These are phyloP conservation scores for Stygiomarasmius scandens DNA, from an alignment of 1,284 basidiomycete genomes.

Conservation along the genomic window DNA sequence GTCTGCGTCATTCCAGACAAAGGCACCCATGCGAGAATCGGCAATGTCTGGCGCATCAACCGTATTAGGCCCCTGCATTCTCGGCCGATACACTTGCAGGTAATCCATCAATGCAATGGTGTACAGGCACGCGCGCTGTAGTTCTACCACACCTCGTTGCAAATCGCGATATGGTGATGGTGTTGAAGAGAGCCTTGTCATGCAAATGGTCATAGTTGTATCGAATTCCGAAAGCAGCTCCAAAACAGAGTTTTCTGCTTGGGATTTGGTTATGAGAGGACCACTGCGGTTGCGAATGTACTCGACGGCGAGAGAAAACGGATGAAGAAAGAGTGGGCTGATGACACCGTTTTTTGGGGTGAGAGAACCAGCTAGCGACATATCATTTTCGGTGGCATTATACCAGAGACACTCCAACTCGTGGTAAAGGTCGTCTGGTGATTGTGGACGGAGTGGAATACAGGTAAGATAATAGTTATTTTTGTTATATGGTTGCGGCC, in stretches of 20 bases:
- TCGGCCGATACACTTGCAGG: background rate
- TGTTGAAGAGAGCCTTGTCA: background rate
- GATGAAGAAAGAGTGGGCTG: background rate
- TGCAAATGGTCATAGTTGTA: background rate
- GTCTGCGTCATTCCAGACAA: constrained; percentile 4
- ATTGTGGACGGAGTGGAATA: background rate
- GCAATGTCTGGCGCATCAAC: background rate
- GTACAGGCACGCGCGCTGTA: background rate
- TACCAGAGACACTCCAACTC: background rate
- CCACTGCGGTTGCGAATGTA: background rate
- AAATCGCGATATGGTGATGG: background rate
- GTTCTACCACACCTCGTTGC: constrained; percentile 1
- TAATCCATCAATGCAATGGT: constrained; percentile 1
- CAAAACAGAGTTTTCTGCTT: background rate
- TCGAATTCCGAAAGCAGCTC: background rate
- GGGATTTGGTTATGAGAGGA: background rate
- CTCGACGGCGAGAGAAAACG: background rate
- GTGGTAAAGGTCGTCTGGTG: background rate
- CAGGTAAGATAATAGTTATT: background rate
- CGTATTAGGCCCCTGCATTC: background rate
- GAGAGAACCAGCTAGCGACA: background rate
- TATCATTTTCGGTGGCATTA: background rate
- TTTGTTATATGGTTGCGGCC: constrained; percentile 2
- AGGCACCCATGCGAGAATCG: constrained; percentile 3
- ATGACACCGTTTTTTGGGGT: background rate